Percentiles rank a stretch among this genome's conserved stretches.
phyloP scores from a whole-genome alignment of 495 filamentous ascomycete genomes.

The Aspergillus haitiensis region DNA sequence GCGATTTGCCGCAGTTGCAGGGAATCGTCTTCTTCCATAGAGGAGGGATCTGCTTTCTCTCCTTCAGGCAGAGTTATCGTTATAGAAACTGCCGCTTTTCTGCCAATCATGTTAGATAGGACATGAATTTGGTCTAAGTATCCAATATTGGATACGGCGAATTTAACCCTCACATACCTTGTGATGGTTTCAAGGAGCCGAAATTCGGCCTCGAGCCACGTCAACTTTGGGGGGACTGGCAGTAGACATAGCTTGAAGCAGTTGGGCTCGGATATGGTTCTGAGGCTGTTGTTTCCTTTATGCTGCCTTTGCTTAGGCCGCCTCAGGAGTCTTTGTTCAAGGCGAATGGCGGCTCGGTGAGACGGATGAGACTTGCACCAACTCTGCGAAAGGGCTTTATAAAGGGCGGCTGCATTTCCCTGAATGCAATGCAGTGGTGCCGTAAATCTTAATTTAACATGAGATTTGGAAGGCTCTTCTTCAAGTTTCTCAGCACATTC shows the following conservation, averaged over 20 bases:
- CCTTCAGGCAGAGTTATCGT: background rate
- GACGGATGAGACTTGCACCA: background rate
- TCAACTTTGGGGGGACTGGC: background rate
- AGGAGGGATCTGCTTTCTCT: background rate
- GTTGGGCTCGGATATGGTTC: background rate
- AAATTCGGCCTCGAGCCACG: background rate
- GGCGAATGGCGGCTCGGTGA: background rate
- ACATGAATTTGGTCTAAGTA: too few relatives aligned
- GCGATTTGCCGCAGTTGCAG: background rate
- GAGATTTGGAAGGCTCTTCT: background rate
- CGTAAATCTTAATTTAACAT: background rate
- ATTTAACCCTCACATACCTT: too few relatives aligned
- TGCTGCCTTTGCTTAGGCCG: background rate
- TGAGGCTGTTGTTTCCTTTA: background rate
- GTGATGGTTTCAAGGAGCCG: background rate
- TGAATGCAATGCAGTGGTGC: background rate
- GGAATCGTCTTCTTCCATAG: background rate
- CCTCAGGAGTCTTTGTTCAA: background rate
- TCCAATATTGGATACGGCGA: too few relatives aligned
- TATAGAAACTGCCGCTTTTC: background rate
- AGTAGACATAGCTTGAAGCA: constrained; percentile 4
- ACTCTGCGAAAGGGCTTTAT: background rate
- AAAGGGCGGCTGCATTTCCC: background rate
- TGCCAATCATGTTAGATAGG: background rate
- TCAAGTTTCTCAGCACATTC: background rate